Base-by-base conservation (phyloP, 768 basidiomycete genomes). In the Tephrocybe sp. region DNA sequence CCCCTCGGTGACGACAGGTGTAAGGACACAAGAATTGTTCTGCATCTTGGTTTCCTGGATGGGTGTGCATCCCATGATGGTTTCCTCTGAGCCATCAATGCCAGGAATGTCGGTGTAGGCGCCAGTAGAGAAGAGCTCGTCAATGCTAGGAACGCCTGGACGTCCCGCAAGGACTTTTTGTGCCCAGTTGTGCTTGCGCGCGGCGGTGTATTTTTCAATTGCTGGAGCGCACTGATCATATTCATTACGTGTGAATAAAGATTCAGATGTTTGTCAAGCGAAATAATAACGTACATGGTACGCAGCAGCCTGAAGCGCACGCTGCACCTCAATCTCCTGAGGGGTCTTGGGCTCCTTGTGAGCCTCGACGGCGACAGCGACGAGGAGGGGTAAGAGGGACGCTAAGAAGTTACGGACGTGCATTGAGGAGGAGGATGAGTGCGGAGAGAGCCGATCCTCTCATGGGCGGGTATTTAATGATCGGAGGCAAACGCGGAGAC, bases 11-110 rank as follows among this genome's bases (percentile, higher is more conserved):
- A 76, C 74, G 45, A 76, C 74, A 14, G 79, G 79, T 4, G 78
- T 68, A 0, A 82, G 68, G 5, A 82, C 76, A 49, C 79, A 82
- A 0, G 76, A 74, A 54, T 80, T 80, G 55, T 80, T 82, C 57
- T 77, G 76, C 33, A 79, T 77, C 33, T 72, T 64, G 2, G 78
- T 71, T 2, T 74, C 73, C 33, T 72, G 65, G n/a, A 76, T 66
- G 0, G 75, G 73, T 4, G 73, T 61, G 55, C 79, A 82, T 13
- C 69, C 68, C 68, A 80, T 68, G 13, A 75, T 46, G 1, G 64
- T 65, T 44, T 72, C 65, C 22, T 62, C 53, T 4, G 60, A 61
- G 0, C 57, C 39, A 5, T 55, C 34, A 6, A 59, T 39, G n/a
- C 57, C 56, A 38, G 53, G 49, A 5, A 60, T 56, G 45, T 74